Base-by-base conservation (phyloP, 2,329 filamentous ascomycete species). In the Neofusicoccum sp. region DNA sequence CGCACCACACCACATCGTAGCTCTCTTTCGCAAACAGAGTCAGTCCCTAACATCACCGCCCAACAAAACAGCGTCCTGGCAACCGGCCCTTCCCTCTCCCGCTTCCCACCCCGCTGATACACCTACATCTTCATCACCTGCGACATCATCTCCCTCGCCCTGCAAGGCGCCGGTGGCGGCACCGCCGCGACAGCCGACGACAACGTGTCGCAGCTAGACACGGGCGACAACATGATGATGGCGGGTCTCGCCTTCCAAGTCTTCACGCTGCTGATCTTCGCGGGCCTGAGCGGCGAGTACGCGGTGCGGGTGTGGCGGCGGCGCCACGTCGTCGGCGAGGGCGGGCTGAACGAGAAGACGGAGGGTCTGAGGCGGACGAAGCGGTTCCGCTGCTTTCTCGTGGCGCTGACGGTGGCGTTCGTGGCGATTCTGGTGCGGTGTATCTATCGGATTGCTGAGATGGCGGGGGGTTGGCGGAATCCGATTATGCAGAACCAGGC, bases 81-180 rank as follows among this genome's bases (percentile, higher is more conserved):
- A 54, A 83, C 85, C 58, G 84, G 84, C 38, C 63, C 68, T 33
- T 58, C 63, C 0, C 71, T 69, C 67, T 73, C 71, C 1, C 63
- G 68, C 26, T 63, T 75, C 5, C 63, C 63, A 3, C 67, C 73
- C 0, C 64, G 63, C 6, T 69, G 78, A 54, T 86, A 85, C 69
- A 85, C 84, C 11, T 80, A 80, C 69, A 79, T 86, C 63, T 87
- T 87, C 72, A 82, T 87, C 65, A 68, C 74, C 12, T 84, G 82
- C 65, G 85, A 87, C 64, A 64, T 86, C 45, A 66, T 84, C 59
- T 83, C 81, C 12, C 78, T 88, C 16, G 64, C 84, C 14, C 71
- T 87, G 5, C 85, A 87, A 69, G 83, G 82, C 5, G 77, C 77
- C 6, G 84, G 84, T 8, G 85, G 85, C 61, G 84, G 80, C 56